Base-by-base conservation (phyloP, 208 protist species). In the Porcisia hertigi region DNA sequence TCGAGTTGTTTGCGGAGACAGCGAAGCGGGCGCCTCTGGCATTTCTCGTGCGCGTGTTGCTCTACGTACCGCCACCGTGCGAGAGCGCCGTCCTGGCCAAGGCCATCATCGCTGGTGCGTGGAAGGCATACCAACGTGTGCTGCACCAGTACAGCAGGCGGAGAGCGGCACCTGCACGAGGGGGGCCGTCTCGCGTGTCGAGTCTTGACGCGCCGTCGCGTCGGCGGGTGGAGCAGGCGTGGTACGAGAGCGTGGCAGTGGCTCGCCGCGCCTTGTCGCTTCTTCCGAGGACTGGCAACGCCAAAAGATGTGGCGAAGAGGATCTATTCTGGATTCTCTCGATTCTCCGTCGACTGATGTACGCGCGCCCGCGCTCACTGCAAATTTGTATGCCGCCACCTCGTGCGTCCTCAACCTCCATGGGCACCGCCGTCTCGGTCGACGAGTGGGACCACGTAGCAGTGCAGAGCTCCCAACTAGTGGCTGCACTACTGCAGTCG, bases 1-100 rank as follows among this genome's bases (percentile, higher is more conserved):
- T 86, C 43, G 85, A 87, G 54, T 73, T 77, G 78, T 94, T 94
- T 76, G 77, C 82, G 4, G 86, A 86, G 67, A 74, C 77, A 0
- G 80, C 89, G 25, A 71, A 72, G 71, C 71, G 76, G 2, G 85
- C 81, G 2, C 84, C 90, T 5, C 53, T 88, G 16, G 12, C 43
- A 5, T 91, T 91, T 69, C 72, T 84, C 1, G 75, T 73, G 16
- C 76, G 75, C 14, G 67, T 90, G 53, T 55, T 94, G 18, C 16
- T 34, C 18, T 82, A 83, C 77, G 62, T 75, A 30, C 73, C 78
- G 23, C 72, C 78, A 45, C 78, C 78, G 49, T 77, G 66, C 34
- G 66, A 81, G 60, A 88, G 82, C 59, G 77, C 64, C 20, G 62
- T 72, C 30, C 75, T 81, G 20, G 73, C 77, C 3, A 49, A 58